These are phyloP conservation scores for Kalmanozyma brasiliensis DNA, from an alignment of 1,284 basidiomycete species.

Conservation along the genomic window DNA sequence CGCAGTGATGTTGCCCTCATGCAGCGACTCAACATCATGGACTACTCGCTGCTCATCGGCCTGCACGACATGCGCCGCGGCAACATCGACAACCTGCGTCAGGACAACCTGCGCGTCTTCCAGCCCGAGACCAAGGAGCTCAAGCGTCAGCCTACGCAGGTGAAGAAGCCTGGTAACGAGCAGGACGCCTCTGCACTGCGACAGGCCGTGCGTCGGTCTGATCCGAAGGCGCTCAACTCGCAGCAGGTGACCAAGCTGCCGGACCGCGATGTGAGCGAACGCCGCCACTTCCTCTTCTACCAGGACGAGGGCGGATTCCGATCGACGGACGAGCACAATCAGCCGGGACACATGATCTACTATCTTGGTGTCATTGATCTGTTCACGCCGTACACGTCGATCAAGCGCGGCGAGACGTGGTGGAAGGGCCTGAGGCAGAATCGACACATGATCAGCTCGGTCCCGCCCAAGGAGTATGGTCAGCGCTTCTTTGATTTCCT, in stretches of 20 bases:
- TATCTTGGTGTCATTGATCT: conserved; percentile 73
- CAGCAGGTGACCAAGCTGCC: conserved; percentile 76
- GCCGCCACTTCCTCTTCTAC: conserved; percentile 90
- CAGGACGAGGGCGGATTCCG: conserved; percentile 94
- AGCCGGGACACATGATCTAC: conserved; percentile 82
- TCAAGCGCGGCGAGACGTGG: conserved; percentile 86
- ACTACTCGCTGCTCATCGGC: conserved; percentile 92
- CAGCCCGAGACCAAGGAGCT: conserved; percentile 73
- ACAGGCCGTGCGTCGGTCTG: conserved; percentile 80
- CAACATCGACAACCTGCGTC: conserved; percentile 88
- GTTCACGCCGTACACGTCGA: conserved; percentile 79
- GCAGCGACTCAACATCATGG: conserved; percentile 88
- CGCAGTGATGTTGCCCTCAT: conserved; percentile 86
- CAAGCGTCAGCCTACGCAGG: conserved; percentile 38
- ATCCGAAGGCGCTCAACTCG: conserved; percentile 78
- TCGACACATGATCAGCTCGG: conserved; percentile 59
- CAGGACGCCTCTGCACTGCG: conserved; percentile 74
- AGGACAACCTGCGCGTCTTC: conserved; percentile 89
- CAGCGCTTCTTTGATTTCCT: conserved; percentile 62
- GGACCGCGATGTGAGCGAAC: conserved; percentile 75
- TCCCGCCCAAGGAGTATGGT: conserved; percentile 62
- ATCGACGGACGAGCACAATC: conserved; percentile 86
- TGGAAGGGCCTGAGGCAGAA: conserved; percentile 83
- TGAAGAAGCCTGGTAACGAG: conserved; percentile 42
- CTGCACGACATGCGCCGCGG: conserved; percentile 91